Evolutionary conservation across 2,329 filamentous ascomycete species (phyloP), one percentile per base, ranked within the genome.

Genomic region (Cordyceps cicadae): DNA sequence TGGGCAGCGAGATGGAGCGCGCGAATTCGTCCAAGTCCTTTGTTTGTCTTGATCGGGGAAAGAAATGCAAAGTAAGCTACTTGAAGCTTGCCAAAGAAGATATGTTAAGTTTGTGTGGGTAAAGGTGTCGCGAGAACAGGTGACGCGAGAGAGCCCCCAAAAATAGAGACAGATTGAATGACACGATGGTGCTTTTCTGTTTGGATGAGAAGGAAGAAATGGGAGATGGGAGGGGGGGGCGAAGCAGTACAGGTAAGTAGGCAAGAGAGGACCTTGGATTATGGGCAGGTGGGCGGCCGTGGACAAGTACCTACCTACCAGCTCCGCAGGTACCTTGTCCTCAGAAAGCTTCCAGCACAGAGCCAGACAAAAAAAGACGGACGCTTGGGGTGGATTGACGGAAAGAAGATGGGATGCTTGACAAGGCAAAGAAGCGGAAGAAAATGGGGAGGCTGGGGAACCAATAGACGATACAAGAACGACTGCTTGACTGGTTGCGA

Each of bases 201-300:
- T 63, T 56, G 51, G 59, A 54, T 49, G 51, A 51, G 34, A 55
- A 54, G 52, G 58, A 51, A 17, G 39, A 51, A 60, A 53, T 50
- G 17, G 52, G n/a, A 55, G 48, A 50, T 14, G 45, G 17, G n/a
- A 51, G 32, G 32, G 52, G 43, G 46, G 50, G 46, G 34, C 29
- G 54, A 29, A 24, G 58, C 8, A 17, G 39, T n/a, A 32, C 29
- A 39, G 37, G 58, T 24, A 46, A 54, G 51, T 39, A 55, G 46
- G 26, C 53, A 54, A 29, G 41, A n/a, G 50, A 53, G 50, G 57
- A 53, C 49, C 50, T 59, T 19, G 19, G 50, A 37, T 54, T 26
- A 37, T 53, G 57, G 57, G 50, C 37, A 59, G 32, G 57, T 48
- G 57, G 57, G 54, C 54, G 48, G 54, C 21, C 37, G 59, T 21